Evolutionary conservation across 2,329 filamentous ascomycete species (phyloP).

Genomic region (Aspergillus novofumigatus): DNA sequence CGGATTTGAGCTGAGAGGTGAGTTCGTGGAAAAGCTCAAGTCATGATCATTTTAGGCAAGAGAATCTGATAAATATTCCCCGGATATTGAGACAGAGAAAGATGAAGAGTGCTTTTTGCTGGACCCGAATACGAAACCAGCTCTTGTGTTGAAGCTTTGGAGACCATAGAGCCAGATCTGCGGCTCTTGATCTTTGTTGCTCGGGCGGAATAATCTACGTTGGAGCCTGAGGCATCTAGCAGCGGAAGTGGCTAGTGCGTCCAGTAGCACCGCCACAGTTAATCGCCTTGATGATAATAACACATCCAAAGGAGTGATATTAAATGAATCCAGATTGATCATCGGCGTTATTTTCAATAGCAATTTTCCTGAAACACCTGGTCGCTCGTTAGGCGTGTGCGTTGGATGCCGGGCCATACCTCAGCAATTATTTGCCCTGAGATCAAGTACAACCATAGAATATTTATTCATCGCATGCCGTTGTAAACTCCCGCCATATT

Average conservation of each 20-base stretch:
- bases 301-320: neutral
- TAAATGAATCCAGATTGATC: neutral
- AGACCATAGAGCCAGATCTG: slow-evolving; percentile 16
- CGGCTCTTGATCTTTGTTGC: slow-evolving; percentile 13
- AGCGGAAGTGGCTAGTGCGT: slow-evolving; percentile 11
- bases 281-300: slow-evolving; percentile 2
- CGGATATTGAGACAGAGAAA: slow-evolving; percentile 5
- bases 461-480: neutral
- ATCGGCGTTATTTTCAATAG: neutral
- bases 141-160: slow-evolving; percentile 8
- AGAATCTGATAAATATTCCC: neutral
- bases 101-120: slow-evolving; percentile 1
- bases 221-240: slow-evolving; percentile 9
- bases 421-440: neutral
- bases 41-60: slow-evolving; percentile 23
- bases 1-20: slow-evolving; percentile 7
- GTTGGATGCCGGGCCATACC: too few relatives aligned
- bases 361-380: too few relatives aligned
- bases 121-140: slow-evolving; percentile 6
- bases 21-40: slow-evolving; percentile 19
- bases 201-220: slow-evolving; percentile 7
- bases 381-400: too few relatives aligned
- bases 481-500: slow-evolving; percentile 1
- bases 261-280: slow-evolving; percentile 22
- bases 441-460: neutral